Base-by-base conservation (phyloP, 169 alveolate species). In the Plasmodium knowlesi region DNA sequence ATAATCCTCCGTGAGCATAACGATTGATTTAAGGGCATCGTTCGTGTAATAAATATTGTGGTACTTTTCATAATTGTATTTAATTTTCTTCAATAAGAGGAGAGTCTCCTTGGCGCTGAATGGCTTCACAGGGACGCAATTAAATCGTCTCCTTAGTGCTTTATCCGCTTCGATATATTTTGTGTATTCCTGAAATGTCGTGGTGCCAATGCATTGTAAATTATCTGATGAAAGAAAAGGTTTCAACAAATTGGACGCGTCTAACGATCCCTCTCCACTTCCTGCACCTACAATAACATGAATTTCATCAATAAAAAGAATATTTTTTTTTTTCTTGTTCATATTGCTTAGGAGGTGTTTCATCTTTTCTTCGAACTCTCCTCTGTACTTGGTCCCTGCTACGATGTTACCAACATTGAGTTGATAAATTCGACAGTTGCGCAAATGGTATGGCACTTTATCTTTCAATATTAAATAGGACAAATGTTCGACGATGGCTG, bases 301-400 rank as follows among this genome's bases (percentile, higher is more conserved):
- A 12, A 97, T 97, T 85, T 98, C 99, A 61, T 98, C 99, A 54
- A 98, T 97, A 74, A 98, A 97, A 71, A 98, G 96, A 46, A 98
- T 95, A 43, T 95, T 92, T 10, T 98, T 97, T 50, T 96, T 96
- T 39, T 96, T 96, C 41, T 97, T 94, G 81, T 94, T 97, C 54
- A 97, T 96, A 73, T 97, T 98, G 81, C 93, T 95, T 73, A 98
- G 88, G n/a, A 98, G 96, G 5, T 96, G 96, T 54, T 97, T 97
- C 57, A 98, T 94, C 22, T 98, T 95, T 92, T 97, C 99, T 88
- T 98, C 99, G 88, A 98, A 98, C 76, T 97, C 98, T 5, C 99
- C 99, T 57, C 99, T 84, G 95, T 97, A 98, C 83, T 97, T 96
- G 50, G 99, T 94, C 5, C 99, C 98, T 16, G 98, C 97, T 14